Evolutionary conservation across 495 filamentous ascomycete species (phyloP), one percentile per base, ranked within the genome.

Genomic region (Staphylotrichum tortipilum): DNA sequence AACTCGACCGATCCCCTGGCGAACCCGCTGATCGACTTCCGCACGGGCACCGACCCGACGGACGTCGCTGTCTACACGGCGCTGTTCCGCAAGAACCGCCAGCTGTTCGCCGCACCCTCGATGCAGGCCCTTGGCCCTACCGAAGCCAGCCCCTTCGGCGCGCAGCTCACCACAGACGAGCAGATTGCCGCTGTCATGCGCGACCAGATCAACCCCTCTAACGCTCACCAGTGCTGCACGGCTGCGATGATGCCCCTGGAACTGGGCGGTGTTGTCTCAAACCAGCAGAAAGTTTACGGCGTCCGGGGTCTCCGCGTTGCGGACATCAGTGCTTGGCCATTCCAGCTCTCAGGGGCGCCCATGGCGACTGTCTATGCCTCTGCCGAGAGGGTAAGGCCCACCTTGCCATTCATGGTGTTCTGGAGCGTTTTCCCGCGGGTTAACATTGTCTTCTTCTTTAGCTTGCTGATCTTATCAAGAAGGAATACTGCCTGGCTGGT

Each of bases 321-420:
- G 7, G 64, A 68, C 43, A 62, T 61, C 34, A 62, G 62, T 47
- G 57, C 59, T 31, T 62, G 62, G 57, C 75, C 77, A 2, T 57
- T 73, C 10, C 64, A 70, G 42, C 54, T 68, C 10, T 61, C 66
- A 23, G 69, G 64, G 2, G 69, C 78, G 52, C 67, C 71, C 24
- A 58, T 65, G 23, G 65, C 60, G n/a, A 71, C 68, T 18, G 71
- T 76, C 30, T 81, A 77, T 59, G 75, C 72, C 12, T 57, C 75
- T 39, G 77, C 68, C 3, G 78, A 81, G 60, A 75, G 68, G 54
- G 75, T 58, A 12, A 35, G 54, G n/a, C n/a, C n/a, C n/a, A n/a
- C n/a, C n/a, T 49, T 47, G 17, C 9, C 15, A 17, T 19, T 45
- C 31, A 11, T 4, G 18, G 6, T 8, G 9, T 36, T 29, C 38